phyloP scores from a whole-genome alignment of 169 alveolate species.

The Plasmodium malariae region DNA sequence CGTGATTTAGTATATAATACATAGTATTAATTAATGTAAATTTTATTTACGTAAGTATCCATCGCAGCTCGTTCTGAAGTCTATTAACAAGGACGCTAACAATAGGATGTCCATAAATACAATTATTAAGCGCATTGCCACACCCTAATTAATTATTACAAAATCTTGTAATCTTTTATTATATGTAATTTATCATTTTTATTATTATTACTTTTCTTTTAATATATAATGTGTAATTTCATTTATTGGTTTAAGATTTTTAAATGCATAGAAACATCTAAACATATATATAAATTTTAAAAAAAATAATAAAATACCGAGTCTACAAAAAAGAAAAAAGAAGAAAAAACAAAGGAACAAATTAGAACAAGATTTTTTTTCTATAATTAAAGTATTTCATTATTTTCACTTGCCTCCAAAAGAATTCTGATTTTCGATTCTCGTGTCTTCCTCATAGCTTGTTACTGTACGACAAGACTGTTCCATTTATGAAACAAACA shows the following conservation, averaged over 20 bases:
- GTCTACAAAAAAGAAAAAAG: constrained; percentile 19
- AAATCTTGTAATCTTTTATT: constrained; percentile 10
- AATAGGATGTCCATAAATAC: constrained; percentile 48
- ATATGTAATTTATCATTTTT: constrained; percentile 14
- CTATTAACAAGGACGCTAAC: constrained; percentile 30
- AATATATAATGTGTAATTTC: neutral
- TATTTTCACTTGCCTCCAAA: constrained; percentile 41
- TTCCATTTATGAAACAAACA: constrained; percentile 41
- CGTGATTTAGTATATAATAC: too few relatives aligned
- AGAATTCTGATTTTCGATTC: constrained; percentile 30
- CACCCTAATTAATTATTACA: constrained; percentile 44
- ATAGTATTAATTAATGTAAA: too few relatives aligned
- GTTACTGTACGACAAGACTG: constrained; percentile 22
- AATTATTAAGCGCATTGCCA: constrained; percentile 29
- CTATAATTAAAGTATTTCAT: neutral
- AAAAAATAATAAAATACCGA: constrained; percentile 38
- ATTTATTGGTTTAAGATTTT: neutral
- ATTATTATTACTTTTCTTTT: neutral
- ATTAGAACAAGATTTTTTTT: neutral
- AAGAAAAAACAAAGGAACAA: neutral
- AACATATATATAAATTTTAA: neutral
- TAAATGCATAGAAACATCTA: neutral
- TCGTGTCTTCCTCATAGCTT: constrained; percentile 6
- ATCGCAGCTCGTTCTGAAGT: constrained; percentile 41
- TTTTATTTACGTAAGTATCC: constrained; percentile 76